phyloP scores from a whole-genome alignment of 2,329 filamentous ascomycete genomes.

The Boeremia exigua region DNA sequence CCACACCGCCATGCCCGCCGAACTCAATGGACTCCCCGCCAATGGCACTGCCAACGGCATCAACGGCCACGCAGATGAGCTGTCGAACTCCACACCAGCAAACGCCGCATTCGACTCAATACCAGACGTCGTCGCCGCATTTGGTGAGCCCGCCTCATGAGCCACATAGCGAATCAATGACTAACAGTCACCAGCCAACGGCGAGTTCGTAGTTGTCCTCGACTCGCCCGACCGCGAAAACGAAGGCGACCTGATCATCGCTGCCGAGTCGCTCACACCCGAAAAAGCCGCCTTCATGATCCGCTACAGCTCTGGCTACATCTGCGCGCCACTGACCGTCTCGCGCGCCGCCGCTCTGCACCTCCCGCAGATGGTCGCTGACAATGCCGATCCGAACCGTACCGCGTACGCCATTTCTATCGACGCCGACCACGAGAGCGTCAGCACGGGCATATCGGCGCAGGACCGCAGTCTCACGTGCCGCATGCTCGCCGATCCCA shows the following conservation, averaged over 20 bases:
- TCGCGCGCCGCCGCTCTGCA: conserved; percentile 71
- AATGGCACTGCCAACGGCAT: conserved; percentile 25
- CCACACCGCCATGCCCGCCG: conserved; percentile 31
- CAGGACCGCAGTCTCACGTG: conserved; percentile 85
- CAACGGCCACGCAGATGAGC: conserved; percentile 18
- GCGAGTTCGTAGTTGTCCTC: conserved; percentile 94
- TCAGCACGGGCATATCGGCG: conserved; percentile 86
- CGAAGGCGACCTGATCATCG: conserved; percentile 97
- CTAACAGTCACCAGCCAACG: conserved; percentile 49
- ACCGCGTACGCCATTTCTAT: conserved; percentile 94
- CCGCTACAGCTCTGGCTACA: conserved; percentile 83
- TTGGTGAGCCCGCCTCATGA: conserved; percentile 40
- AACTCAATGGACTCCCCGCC: conserved; percentile 23
- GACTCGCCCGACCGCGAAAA: conserved; percentile 94
- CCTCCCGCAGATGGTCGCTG: conserved; percentile 87
- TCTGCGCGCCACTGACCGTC: conserved; percentile 84
- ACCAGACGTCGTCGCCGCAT: conserved; percentile 53
- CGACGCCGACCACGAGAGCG: conserved; percentile 71
- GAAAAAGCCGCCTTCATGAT: conserved; percentile 97
- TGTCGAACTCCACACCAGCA: conserved; percentile 35
- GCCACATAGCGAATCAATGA: background rate
- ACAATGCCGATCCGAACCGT: conserved; percentile 78
- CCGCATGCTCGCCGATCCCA: conserved; percentile 73
- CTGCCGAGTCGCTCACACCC: conserved; percentile 81
- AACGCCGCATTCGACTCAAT: conserved; percentile 55